phyloP scores from a whole-genome alignment of 78 protist species.

The Corallochytrium limacisporum region DNA sequence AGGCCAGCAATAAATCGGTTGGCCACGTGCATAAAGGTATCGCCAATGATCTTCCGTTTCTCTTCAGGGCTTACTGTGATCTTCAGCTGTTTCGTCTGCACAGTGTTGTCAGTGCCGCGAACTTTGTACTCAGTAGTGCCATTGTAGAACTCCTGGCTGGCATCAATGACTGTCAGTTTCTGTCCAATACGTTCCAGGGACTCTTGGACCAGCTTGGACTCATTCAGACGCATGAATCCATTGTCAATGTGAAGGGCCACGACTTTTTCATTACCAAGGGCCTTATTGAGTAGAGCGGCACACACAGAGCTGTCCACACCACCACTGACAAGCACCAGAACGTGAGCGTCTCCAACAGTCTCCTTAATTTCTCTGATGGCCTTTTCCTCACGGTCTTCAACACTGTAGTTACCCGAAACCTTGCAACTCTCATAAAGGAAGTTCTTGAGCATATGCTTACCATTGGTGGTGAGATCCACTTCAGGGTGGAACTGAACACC shows the following conservation, averaged over 20 bases:
- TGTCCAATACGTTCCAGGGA: slow-evolving; percentile 2
- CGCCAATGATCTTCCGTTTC: slow-evolving; percentile 90
- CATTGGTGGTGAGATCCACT: slow-evolving; percentile 65
- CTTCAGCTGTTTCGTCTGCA: slow-evolving; percentile 8
- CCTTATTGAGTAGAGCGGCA: slow-evolving; percentile 75
- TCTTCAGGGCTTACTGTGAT: slow-evolving; percentile 13
- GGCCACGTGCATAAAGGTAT: slow-evolving; percentile 76
- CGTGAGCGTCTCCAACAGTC: slow-evolving; percentile 20
- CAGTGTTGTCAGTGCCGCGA: background rate
- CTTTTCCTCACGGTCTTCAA: slow-evolving; percentile 21
- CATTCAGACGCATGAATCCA: slow-evolving; percentile 80
- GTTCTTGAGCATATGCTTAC: slow-evolving; percentile 58
- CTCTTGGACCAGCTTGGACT: background rate
- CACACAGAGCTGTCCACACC: slow-evolving; percentile 92
- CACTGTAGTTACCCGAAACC: slow-evolving; percentile 3
- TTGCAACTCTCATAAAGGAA: slow-evolving; percentile 45
- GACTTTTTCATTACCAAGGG: slow-evolving; percentile 69
- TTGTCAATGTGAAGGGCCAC: slow-evolving; percentile 74
- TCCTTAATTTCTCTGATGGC: slow-evolving; percentile 44
- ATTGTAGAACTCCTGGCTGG: slow-evolving; percentile 55
- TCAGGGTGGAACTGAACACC: slow-evolving; percentile 91
- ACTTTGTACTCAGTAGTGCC: slow-evolving; percentile 26
- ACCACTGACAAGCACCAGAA: slow-evolving; percentile 76
- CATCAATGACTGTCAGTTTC: slow-evolving; percentile 39
- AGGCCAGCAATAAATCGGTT: slow-evolving; percentile 22